Conservation (phyloP, 306 rosid species). For the Sindora glabra region DNA sequence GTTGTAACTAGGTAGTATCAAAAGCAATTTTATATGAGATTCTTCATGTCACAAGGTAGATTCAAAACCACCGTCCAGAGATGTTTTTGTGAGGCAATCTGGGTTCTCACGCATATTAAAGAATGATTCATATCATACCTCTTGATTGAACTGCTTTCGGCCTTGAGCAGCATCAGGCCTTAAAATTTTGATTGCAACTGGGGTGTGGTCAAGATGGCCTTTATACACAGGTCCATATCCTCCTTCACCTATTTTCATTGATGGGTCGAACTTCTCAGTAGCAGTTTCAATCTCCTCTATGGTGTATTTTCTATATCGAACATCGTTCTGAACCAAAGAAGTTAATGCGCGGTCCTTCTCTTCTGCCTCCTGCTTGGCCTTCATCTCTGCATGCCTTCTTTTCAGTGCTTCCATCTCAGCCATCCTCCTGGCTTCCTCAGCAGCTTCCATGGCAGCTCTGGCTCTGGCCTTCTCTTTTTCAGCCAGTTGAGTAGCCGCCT, state of each 20-base stretch:
- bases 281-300: conserved; percentile 75
- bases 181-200: conserved; percentile 84
- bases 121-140: conserved; percentile 32
- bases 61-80: neutral
- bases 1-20: neutral
- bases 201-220: conserved; percentile 82
- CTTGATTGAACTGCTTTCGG: conserved; percentile 83
- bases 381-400: conserved; percentile 69
- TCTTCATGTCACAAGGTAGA: neutral
- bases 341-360: conserved; percentile 60
- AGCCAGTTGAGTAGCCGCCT: conserved; percentile 77
- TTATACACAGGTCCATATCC: conserved; percentile 94
- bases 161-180: conserved; percentile 91
- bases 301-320: conserved; percentile 67
- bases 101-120: neutral
- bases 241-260: conserved; percentile 82
- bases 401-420: conserved; percentile 76
- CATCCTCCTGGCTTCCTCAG: conserved; percentile 63
- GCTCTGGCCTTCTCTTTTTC: conserved; percentile 87
- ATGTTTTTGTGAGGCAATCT: neutral
- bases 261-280: conserved; percentile 44
- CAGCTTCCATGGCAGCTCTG: conserved; percentile 74
- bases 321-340: conserved; percentile 41
- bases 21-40: too few species aligned
- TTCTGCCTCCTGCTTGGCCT: conserved; percentile 65